These are phyloP conservation scores for Colletotrichum spinosum DNA, from an alignment of 2,329 filamentous ascomycete species.

Conservation along the genomic window DNA sequence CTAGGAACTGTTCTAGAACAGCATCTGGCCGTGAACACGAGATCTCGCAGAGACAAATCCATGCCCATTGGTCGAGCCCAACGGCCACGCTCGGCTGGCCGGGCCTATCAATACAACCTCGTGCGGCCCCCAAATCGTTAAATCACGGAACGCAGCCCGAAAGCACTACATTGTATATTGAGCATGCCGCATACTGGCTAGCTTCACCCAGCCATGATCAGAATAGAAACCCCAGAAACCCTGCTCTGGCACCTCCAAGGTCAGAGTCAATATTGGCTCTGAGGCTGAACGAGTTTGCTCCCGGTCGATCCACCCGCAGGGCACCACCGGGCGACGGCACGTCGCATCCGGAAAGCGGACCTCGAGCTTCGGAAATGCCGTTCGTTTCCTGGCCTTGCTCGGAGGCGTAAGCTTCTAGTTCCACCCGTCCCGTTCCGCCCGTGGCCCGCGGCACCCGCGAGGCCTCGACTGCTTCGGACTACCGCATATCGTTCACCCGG, in stretches of 20 bases:
- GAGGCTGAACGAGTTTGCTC: constrained; percentile 17
- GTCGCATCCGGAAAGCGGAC: constrained; percentile 3
- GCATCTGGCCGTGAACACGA: constrained; percentile 2
- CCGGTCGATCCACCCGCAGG: constrained; percentile 6
- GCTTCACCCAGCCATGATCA: too few relatives aligned
- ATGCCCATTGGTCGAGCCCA: not conserved
- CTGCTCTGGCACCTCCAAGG: not conserved
- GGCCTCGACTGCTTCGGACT: not conserved
- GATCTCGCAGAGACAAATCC: not conserved
- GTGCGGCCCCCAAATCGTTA: constrained; percentile 11
- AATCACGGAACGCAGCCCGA: constrained; percentile 13
- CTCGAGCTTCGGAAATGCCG: constrained; percentile 23
- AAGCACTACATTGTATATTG: not conserved
- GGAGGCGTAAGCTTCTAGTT: not conserved
- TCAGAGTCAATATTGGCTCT: not conserved
- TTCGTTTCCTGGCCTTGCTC: not conserved
- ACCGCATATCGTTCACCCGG: too few relatives aligned
- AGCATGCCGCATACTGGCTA: too few relatives aligned
- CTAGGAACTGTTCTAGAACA: not conserved
- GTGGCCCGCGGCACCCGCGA: constrained; percentile 2
- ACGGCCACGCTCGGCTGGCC: not conserved
- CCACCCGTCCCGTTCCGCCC: constrained; percentile 24
- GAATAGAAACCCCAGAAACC: constrained; percentile 5
- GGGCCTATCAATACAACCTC: constrained; percentile 2
- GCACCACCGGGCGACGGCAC: constrained; percentile 1